Evolutionary conservation across 2,329 filamentous ascomycete genomes (phyloP), one percentile per base, ranked within the genome.

Genomic region (Epichloe aotearoae): DNA sequence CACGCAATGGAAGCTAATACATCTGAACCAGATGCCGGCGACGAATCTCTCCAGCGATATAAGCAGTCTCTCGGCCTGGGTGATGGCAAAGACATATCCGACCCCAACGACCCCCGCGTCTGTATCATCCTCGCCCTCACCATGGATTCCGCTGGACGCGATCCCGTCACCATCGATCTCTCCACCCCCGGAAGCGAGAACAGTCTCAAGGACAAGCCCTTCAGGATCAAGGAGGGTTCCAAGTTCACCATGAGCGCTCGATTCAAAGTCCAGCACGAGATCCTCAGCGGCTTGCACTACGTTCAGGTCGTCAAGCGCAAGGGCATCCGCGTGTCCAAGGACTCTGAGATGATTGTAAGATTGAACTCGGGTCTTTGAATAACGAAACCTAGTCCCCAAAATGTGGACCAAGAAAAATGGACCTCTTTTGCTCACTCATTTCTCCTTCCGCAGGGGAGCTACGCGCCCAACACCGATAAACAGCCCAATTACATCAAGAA

Each of bases 241-340:
- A 85, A 82, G 60, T 98, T 97, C 74, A 88, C 86, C 70, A 97
- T 97, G 87, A 89, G 86, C 66, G 90, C 86, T 52, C 80, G 81
- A 55, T 98, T 97, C 78, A 86, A 90, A 73, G 93, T 98, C 44
- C 89, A 98, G 75, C 89, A 96, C 68, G 86, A 97, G 70, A 91
- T 98, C 58, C 79, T 97, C 50, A 93, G 87, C 61, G 93, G 93
- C 44, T 73, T 98, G 65, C 94, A 96, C 73, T 98, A 97, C 69
- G 80, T 98, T 52, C 93, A 98, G 73, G 79, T 89, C 40, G 86
- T 96, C 55, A 95, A 93, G 78, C 79, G 90, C 61, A 89, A 89
- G 76, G 86, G 87, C 50, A 77, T 97, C 66, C 81, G 80, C 53
- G 81, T 91, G 54, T 87, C 85, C 74, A 98, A 96, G 80, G 86